Percentiles rank a stretch among this genome's conserved stretches.
Evolutionary conservation across 768 basidiomycete species (phyloP).

Genomic region (Mycena olivaceomarginata): DNA sequence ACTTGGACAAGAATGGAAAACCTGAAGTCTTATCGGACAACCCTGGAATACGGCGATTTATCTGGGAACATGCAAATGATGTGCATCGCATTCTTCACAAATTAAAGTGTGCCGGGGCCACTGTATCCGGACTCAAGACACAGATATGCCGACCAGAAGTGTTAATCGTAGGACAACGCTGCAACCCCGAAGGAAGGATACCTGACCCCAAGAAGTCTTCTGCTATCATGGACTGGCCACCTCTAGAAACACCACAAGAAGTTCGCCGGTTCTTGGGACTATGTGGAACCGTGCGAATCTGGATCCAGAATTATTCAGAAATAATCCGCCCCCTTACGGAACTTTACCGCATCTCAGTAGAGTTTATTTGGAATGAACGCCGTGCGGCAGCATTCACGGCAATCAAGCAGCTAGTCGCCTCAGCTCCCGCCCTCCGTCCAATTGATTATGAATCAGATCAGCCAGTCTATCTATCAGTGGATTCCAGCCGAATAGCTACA

Average conservation of each 20-base stretch:
- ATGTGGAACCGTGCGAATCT: slow-evolving; percentile 48
- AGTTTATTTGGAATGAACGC: slow-evolving; percentile 53
- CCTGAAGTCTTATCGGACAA: slow-evolving; percentile 45
- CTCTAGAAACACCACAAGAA: neutral
- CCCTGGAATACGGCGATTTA: slow-evolving; percentile 19
- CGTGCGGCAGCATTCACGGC: slow-evolving; percentile 40
- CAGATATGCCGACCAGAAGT: slow-evolving; percentile 45
- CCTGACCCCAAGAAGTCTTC: neutral
- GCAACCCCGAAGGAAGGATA: neutral
- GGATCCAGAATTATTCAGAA: slow-evolving; percentile 47
- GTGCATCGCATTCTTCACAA: slow-evolving; percentile 54
- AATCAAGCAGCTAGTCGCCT: slow-evolving; percentile 52
- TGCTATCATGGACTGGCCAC: neutral
- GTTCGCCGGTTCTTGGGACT: slow-evolving; percentile 51
- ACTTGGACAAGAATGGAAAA: slow-evolving; percentile 45
- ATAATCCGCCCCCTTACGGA: slow-evolving; percentile 10
- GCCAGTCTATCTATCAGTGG: slow-evolving; percentile 55
- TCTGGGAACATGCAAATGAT: slow-evolving; percentile 56
- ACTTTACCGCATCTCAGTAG: slow-evolving; percentile 35
- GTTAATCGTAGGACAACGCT: slow-evolving; percentile 11
- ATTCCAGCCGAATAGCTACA: slow-evolving; percentile 52
- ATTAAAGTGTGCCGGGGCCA: slow-evolving; percentile 52
- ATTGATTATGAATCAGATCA: slow-evolving; percentile 54
- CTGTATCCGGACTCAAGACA: slow-evolving; percentile 52
- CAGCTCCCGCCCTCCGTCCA: slow-evolving; percentile 50